These are phyloP conservation scores for Sphaceloma murrayae DNA, from an alignment of 2,329 filamentous ascomycete genomes.

Conservation along the genomic window DNA sequence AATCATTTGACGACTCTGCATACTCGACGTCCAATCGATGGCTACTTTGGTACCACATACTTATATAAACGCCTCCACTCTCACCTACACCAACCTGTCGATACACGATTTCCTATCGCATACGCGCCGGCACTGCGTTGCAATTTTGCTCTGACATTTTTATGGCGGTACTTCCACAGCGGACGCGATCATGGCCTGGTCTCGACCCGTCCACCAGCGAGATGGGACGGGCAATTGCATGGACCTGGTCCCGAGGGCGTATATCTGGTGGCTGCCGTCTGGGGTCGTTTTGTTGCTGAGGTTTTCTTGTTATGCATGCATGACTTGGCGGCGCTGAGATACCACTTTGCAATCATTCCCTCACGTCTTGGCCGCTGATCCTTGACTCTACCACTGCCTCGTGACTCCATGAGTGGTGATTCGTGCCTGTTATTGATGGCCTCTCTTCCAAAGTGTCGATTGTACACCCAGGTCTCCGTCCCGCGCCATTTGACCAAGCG, in stretches of 20 bases:
- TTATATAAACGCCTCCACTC: neutral
- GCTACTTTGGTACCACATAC: neutral
- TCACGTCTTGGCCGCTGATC: neutral
- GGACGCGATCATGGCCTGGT: too few relatives aligned
- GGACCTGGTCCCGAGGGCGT: too few relatives aligned
- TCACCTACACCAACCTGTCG: slow-evolving; percentile 1
- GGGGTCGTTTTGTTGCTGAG: too few relatives aligned
- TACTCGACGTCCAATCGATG: slow-evolving; percentile 3
- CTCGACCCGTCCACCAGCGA: too few relatives aligned
- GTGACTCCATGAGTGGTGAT: neutral
- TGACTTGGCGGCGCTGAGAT: slow-evolving; percentile 13
- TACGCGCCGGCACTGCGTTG: too few relatives aligned
- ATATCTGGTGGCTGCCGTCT: too few relatives aligned
- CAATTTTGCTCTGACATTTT: too few relatives aligned
- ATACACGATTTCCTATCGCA: slow-evolving; percentile 13
- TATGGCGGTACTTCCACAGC: too few relatives aligned
- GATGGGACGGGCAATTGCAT: too few relatives aligned
- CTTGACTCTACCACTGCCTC: neutral
- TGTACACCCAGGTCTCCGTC: neutral
- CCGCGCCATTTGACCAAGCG: neutral
- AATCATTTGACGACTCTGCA: slow-evolving; percentile 6
- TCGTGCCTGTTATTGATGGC: too few relatives aligned
- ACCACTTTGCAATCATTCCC: slow-evolving; percentile 14
- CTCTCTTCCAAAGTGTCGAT: too few relatives aligned
- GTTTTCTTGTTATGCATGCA: too few relatives aligned